Conservation (phyloP, 148 eudicot genomes). For the Pharnaceum exiguum region DNA sequence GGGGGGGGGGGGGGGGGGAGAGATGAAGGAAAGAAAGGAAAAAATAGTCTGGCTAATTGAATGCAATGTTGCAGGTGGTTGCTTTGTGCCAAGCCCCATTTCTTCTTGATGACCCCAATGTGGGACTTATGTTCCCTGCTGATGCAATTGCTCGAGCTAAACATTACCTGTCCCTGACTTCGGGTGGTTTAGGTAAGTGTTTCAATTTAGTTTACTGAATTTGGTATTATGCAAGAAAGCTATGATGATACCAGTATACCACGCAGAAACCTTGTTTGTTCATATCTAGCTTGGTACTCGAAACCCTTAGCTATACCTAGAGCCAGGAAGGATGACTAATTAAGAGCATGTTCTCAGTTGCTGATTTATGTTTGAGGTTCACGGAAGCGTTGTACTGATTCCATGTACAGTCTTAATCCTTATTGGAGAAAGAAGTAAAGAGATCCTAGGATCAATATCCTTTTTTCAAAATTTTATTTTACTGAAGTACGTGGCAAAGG, state of each 20-base stretch:
- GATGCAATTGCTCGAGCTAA: conserved; percentile 97
- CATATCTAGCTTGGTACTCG: background rate
- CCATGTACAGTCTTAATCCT: too few relatives aligned
- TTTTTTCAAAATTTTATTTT: too few relatives aligned
- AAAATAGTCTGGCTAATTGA: too few relatives aligned
- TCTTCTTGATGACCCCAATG: conserved; percentile 96
- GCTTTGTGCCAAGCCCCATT: conserved; percentile 99
- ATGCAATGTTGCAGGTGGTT: conserved; percentile 57
- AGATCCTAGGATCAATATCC: background rate
- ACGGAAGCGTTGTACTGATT: too few relatives aligned
- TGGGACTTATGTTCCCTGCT: conserved; percentile 86
- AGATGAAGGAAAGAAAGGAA: too few relatives aligned
- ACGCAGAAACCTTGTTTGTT: background rate
- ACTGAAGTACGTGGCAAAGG: too few relatives aligned
- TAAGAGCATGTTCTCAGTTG: too few relatives aligned
- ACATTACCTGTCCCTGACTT: conserved; percentile 70
- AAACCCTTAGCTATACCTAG: background rate
- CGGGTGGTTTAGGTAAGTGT: conserved; percentile 86
- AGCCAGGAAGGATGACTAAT: background rate
- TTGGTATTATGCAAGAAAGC: background rate
- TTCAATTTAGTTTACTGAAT: background rate
- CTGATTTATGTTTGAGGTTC: too few relatives aligned
- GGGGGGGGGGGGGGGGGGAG: too few relatives aligned
- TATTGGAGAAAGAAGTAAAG: background rate
- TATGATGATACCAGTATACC: background rate